A percentile compares a stretch with the other conserved stretches of the same genome.
Conservation (phyloP, 805 yeast species). For the Metschnikowia dekortorum region DNA sequence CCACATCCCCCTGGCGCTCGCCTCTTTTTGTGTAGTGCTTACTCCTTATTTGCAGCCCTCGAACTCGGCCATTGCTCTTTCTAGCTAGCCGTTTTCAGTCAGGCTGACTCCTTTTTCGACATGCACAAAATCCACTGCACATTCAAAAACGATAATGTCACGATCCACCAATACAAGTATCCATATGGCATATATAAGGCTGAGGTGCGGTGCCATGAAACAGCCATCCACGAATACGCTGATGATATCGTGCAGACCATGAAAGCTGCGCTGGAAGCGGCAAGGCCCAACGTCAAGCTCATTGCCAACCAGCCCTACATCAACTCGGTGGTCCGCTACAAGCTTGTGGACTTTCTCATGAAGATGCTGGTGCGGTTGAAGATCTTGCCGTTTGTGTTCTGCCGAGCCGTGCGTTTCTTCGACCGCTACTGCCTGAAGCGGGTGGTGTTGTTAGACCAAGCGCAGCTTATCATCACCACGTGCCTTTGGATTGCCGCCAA, state of each 20-base stretch:
- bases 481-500: slow-evolving; percentile 92
- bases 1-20: no score
- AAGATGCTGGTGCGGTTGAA: slow-evolving; percentile 64
- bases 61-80: no score
- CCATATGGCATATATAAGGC: slow-evolving; percentile 46
- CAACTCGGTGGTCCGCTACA: slow-evolving; percentile 65
- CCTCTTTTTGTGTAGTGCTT: no score
- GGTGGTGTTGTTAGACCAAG: slow-evolving; percentile 78
- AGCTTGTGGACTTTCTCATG: slow-evolving; percentile 73
- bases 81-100: no score
- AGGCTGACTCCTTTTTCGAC: not conserved
- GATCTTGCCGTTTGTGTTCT: slow-evolving; percentile 62
- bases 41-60: not conserved
- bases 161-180: slow-evolving; percentile 41
- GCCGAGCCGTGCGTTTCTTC: slow-evolving; percentile 68
- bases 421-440: slow-evolving; percentile 91
- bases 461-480: slow-evolving; percentile 86
- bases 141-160: slow-evolving; percentile 9
- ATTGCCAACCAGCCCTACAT: slow-evolving; percentile 88
- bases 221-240: slow-evolving; percentile 47
- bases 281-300: slow-evolving; percentile 49
- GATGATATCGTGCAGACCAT: slow-evolving; percentile 43
- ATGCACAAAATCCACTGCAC: slow-evolving; percentile 7
- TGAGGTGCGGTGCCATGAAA: slow-evolving; percentile 47
- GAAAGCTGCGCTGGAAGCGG: slow-evolving; percentile 28